These are phyloP conservation scores for Ramaria sp. DNA, from an alignment of 768 basidiomycete species.

Conservation along the genomic window DNA sequence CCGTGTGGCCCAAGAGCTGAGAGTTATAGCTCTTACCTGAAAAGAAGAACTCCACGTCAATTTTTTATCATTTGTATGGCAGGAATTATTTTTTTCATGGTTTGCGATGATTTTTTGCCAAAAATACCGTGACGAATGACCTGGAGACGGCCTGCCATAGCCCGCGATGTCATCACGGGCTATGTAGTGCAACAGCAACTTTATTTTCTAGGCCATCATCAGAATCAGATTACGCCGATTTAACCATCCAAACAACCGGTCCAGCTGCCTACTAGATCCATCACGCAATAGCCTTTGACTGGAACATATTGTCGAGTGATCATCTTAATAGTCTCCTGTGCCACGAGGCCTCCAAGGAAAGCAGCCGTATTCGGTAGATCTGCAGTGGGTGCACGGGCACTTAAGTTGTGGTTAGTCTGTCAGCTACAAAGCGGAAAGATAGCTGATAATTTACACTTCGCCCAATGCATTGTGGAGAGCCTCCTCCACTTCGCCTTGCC, in stretches of 20 bases:
- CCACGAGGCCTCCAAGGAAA: slow-evolving; percentile 85
- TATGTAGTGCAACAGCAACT: no score
- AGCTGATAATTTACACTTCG: slow-evolving; percentile 54
- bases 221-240: background rate
- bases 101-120: no score
- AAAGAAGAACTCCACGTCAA: no score
- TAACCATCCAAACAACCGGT: slow-evolving; percentile 36
- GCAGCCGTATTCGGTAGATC: slow-evolving; percentile 92
- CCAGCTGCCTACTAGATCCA: slow-evolving; percentile 78
- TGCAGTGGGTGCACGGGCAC: slow-evolving; percentile 68
- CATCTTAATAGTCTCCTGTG: slow-evolving; percentile 96
- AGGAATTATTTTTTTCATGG: no score
- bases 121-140: no score
- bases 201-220: no score
- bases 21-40: no score
- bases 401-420: slow-evolving; percentile 19
- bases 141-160: no score
- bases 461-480: slow-evolving; percentile 48
- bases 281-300: slow-evolving; percentile 69
- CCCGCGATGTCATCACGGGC: no score
- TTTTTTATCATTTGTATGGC: no score
- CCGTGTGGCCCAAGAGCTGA: no score
- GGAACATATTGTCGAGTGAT: slow-evolving; percentile 95
- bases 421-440: background rate
- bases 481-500: slow-evolving; percentile 36